These are phyloP conservation scores for Saccharomycopsis microspora DNA, from an alignment of 805 yeast species.

Conservation along the genomic window DNA sequence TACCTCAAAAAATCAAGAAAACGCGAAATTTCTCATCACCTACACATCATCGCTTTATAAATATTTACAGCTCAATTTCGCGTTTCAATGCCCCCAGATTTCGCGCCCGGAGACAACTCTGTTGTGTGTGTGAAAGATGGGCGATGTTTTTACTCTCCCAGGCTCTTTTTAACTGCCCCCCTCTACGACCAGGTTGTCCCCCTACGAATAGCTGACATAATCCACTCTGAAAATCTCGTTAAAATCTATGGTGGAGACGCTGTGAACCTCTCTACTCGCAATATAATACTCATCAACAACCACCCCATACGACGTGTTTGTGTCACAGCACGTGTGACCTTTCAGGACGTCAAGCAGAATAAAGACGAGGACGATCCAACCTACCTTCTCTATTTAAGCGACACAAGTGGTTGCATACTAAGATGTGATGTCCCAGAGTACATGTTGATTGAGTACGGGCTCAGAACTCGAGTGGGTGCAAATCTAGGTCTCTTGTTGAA, in stretches of 20 bases:
- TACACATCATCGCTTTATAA: too few relatives aligned
- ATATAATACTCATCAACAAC: slow-evolving; percentile 9
- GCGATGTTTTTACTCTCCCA: slow-evolving; percentile 10
- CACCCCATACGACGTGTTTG: slow-evolving; percentile 9
- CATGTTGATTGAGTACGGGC: slow-evolving; percentile 9
- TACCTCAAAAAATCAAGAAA: too few relatives aligned
- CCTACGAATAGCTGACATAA: slow-evolving; percentile 9
- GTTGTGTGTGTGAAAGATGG: background rate
- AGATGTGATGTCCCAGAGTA: slow-evolving; percentile 8
- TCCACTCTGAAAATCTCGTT: slow-evolving; percentile 7
- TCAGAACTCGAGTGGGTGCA: background rate
- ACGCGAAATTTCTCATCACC: too few relatives aligned
- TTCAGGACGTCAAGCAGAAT: background rate
- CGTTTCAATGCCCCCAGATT: too few relatives aligned
- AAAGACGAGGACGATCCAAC: background rate
- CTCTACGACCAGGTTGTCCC: slow-evolving; percentile 8
- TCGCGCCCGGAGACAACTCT: slow-evolving; percentile 12
- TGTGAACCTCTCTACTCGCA: background rate
- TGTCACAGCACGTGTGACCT: slow-evolving; percentile 5
- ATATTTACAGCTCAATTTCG: too few relatives aligned
- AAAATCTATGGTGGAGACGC: slow-evolving; percentile 5
- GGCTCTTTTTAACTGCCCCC: slow-evolving; percentile 9
- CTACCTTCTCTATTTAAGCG: slow-evolving; percentile 6
- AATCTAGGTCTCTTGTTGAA: slow-evolving; percentile 4
- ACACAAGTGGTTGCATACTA: slow-evolving; percentile 8